Conservation (phyloP, 768 basidiomycete species). For the Rhodocollybia butyracea region DNA sequence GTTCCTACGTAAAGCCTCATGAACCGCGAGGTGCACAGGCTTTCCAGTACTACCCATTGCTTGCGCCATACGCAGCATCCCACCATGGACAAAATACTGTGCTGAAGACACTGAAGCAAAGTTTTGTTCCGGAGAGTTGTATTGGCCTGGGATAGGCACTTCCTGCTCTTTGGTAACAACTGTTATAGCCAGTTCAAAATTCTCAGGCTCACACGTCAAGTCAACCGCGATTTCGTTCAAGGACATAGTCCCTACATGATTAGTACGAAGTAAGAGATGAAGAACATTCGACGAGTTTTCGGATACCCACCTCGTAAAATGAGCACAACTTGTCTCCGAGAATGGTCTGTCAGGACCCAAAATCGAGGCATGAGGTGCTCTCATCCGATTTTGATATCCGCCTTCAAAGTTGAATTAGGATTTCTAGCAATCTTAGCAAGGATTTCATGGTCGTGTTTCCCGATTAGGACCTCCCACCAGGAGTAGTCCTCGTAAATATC, state of each 20-base stretch:
- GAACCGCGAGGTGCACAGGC: slow-evolving; percentile 74
- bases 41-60: slow-evolving; percentile 76
- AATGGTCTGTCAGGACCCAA: slow-evolving; percentile 84
- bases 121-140: slow-evolving; percentile 29
- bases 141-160: slow-evolving; percentile 32
- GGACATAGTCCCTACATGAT: slow-evolving; percentile 68
- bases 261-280: not conserved
- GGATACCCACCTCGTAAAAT: slow-evolving; percentile 56
- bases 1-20: slow-evolving; percentile 65
- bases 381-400: slow-evolving; percentile 47
- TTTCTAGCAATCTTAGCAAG: slow-evolving; percentile 57
- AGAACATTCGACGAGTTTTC: not conserved
- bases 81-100: slow-evolving; percentile 70
- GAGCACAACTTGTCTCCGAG: slow-evolving; percentile 68
- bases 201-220: slow-evolving; percentile 74
- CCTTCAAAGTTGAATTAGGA: slow-evolving; percentile 24
- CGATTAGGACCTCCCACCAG: slow-evolving; percentile 83
- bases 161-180: slow-evolving; percentile 20
- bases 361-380: slow-evolving; percentile 77
- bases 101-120: slow-evolving; percentile 12
- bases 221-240: slow-evolving; percentile 86
- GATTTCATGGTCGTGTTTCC: slow-evolving; percentile 80
- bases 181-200: slow-evolving; percentile 55
- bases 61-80: slow-evolving; percentile 76
- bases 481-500: slow-evolving; percentile 42